phyloP scores from a whole-genome alignment of 192 early-diverging fungal species.

The Umbelopsis vinacea region DNA sequence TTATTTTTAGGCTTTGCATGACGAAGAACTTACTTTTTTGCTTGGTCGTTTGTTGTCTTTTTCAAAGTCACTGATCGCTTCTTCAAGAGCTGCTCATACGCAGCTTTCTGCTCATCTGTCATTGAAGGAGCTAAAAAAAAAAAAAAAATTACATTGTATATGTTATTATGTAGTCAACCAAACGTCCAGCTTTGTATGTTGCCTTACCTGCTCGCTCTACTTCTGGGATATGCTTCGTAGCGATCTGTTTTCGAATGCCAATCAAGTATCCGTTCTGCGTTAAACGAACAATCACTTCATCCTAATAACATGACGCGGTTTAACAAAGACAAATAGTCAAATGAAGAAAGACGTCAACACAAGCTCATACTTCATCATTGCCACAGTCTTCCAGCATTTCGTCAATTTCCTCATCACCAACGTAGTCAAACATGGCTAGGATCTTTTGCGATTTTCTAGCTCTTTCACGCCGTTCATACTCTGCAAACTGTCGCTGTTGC shows the following conservation, averaged over 20 bases:
- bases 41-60: conserved; percentile 76
- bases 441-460: conserved; percentile 80
- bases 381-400: conserved; percentile 78
- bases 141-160: background rate
- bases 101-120: conserved; percentile 79
- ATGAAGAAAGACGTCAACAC: conserved; percentile 80
- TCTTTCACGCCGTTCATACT: conserved; percentile 80
- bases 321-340: conserved; percentile 51
- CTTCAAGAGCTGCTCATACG: conserved; percentile 81
- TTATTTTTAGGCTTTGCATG: background rate
- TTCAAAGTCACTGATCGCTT: conserved; percentile 76
- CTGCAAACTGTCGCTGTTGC: conserved; percentile 85
- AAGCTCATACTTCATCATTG: conserved; percentile 74
- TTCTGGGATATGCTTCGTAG: conserved; percentile 48
- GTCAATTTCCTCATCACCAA: conserved; percentile 84
- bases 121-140: conserved; percentile 47
- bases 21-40: conserved; percentile 54
- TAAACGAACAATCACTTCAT: conserved; percentile 81
- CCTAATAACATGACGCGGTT: conserved; percentile 36
- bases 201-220: conserved; percentile 19
- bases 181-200: no score
- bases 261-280: conserved; percentile 75
- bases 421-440: conserved; percentile 77
- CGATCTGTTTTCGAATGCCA: conserved; percentile 69
- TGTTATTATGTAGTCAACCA: background rate